A percentile compares a stretch with the other conserved stretches of the same genome.
phyloP scores from a whole-genome alignment of 306 rosid species.

The Acmispon strigosus region DNA sequence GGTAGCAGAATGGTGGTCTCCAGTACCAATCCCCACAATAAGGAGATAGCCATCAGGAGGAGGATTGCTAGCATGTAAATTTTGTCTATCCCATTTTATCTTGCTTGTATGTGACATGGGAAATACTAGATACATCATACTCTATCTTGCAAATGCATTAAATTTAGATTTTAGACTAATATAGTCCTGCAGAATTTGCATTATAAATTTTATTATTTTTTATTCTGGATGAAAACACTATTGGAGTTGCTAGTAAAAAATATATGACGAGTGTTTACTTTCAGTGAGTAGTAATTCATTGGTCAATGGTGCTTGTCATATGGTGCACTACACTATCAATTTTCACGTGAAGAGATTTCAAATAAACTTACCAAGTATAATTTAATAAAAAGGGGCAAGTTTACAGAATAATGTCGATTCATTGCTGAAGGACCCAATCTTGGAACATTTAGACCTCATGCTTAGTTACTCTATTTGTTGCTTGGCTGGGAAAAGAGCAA shows the following conservation, averaged over 20 bases:
- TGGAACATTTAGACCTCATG: not conserved
- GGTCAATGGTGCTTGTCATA: not conserved
- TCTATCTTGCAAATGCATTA: not conserved
- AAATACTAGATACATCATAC: not conserved
- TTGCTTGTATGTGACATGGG: conserved; percentile 3
- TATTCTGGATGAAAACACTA: not conserved
- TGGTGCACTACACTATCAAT: not conserved
- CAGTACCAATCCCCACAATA: conserved; percentile 52
- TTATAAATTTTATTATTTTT: not conserved
- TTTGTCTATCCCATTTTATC: conserved; percentile 9
- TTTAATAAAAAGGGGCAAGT: not conserved
- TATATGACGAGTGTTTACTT: not conserved
- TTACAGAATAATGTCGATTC: not conserved
- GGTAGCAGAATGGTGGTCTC: conserved; percentile 46
- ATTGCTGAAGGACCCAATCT: not conserved
- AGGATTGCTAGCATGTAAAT: conserved; percentile 76
- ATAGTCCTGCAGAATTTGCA: not conserved
- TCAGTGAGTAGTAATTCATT: not conserved
- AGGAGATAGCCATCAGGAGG: conserved; percentile 66
- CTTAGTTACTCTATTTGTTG: not conserved
- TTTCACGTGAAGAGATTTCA: not conserved
- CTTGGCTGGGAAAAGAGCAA: not conserved
- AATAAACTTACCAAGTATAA: not conserved
- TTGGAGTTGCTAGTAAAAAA: not conserved
- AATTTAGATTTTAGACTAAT: not conserved